Conservation (phyloP, 768 basidiomycete species). For the Cystobasidium ongulense region DNA sequence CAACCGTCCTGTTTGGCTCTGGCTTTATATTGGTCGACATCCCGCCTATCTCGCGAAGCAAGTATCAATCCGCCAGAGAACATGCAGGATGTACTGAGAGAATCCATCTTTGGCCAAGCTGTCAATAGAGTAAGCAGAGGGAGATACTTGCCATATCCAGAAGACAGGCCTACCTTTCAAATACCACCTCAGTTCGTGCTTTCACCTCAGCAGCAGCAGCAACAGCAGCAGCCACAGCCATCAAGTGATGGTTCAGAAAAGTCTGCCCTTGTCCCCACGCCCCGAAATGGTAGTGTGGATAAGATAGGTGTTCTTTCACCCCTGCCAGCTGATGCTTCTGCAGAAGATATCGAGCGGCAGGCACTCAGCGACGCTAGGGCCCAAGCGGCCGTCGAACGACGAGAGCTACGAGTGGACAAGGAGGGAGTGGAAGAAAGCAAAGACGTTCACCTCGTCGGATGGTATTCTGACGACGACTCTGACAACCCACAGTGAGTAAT, state of each 20-base stretch:
- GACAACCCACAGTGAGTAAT: constrained; percentile 37
- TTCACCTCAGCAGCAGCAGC: neutral
- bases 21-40: too few species aligned
- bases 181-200: constrained; percentile 32
- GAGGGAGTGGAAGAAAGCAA: neutral
- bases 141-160: constrained; percentile 37
- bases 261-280: neutral
- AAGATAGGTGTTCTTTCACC: neutral
- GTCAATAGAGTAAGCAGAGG: constrained; percentile 34
- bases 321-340: neutral
- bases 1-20: too few species aligned
- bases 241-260: too few species aligned
- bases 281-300: neutral
- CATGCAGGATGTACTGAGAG: constrained; percentile 35
- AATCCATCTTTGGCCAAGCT: constrained; percentile 35
- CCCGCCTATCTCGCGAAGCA: too few species aligned
- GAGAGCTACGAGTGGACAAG: neutral
- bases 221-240: too few species aligned
- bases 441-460: constrained; percentile 33
- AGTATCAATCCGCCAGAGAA: too few species aligned
- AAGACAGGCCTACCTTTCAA: constrained; percentile 35
- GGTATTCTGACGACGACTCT: constrained; percentile 35
- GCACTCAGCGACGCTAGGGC: constrained; percentile 12
- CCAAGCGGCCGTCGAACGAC: constrained; percentile 5
- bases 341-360: neutral